Conservation (phyloP, 306 rosid genomes). For the Lathyrus tuberosus region DNA sequence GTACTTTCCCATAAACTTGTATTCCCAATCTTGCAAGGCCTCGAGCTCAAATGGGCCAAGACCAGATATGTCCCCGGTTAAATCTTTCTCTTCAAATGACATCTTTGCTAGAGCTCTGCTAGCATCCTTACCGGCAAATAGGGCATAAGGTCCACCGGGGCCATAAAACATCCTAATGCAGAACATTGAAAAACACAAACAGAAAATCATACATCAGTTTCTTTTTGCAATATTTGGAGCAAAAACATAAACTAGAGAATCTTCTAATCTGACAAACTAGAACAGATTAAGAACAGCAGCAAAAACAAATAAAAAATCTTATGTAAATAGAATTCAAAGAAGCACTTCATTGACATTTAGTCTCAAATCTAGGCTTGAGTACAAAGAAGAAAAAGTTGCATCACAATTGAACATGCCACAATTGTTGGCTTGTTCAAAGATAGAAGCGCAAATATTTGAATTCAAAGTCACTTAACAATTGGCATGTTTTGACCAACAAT, state of each 20-base stretch:
- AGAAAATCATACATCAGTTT: slow-evolving; percentile 1
- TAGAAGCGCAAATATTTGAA: slow-evolving; percentile 3
- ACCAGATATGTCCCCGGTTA: slow-evolving; percentile 77
- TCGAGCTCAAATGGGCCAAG: slow-evolving; percentile 77
- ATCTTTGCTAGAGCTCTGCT: slow-evolving; percentile 95
- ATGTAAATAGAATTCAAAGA: not conserved
- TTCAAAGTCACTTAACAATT: not conserved
- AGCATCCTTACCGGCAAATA: slow-evolving; percentile 91
- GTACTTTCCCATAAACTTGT: slow-evolving; percentile 88
- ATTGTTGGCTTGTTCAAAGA: not conserved
- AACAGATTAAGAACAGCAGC: too few species aligned
- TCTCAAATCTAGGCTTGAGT: too few species aligned
- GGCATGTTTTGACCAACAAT: not conserved
- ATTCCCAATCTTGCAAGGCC: slow-evolving; percentile 94
- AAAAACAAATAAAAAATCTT: too few species aligned
- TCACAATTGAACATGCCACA: not conserved
- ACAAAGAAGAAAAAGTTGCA: too few species aligned
- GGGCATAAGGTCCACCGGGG: slow-evolving; percentile 88
- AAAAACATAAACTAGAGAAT: too few species aligned
- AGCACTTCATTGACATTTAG: not conserved
- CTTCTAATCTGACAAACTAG: too few species aligned
- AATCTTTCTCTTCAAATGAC: slow-evolving; percentile 88
- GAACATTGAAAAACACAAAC: slow-evolving; percentile 1
- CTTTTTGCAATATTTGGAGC: not conserved
- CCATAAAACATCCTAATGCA: slow-evolving; percentile 82